A percentile compares a stretch with the other conserved stretches of the same genome.
Conservation (phyloP, 257 asterid species). For the Jaltomata sinuosa region DNA sequence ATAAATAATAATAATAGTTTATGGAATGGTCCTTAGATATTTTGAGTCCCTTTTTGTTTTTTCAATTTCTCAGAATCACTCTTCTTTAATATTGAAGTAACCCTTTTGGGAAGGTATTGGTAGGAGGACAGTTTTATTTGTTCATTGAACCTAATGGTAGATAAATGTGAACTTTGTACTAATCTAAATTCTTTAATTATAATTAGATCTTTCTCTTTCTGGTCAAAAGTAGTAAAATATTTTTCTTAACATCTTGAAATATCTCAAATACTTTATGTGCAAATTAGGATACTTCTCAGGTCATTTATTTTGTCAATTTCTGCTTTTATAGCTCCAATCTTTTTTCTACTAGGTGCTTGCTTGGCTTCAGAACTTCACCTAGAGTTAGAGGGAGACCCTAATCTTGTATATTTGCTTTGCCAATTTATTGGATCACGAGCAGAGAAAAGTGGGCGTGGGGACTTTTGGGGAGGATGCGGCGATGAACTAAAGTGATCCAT, state of each 20-base stretch:
- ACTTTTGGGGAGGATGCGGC: too few relatives aligned
- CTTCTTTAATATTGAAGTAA: not conserved
- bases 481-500: not conserved
- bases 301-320: too few relatives aligned
- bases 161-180: not conserved
- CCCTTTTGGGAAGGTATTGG: not conserved
- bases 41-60: constrained; percentile 4
- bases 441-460: not conserved
- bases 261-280: not conserved
- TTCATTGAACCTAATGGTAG: not conserved
- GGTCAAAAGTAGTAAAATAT: not conserved
- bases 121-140: not conserved
- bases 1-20: not conserved
- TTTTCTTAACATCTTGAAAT: not conserved
- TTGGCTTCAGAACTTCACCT: not conserved
- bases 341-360: not conserved
- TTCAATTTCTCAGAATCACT: not conserved
- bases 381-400: not conserved
- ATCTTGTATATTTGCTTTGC: not conserved
- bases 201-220: not conserved
- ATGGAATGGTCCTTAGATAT: constrained; percentile 15
- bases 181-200: not conserved
- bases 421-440: not conserved
- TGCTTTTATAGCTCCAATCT: not conserved
- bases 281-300: too few relatives aligned